Evolutionary conservation across 495 filamentous ascomycete genomes (phyloP), one percentile per base, ranked within the genome.

Genomic region (Pyronema domesticum): DNA sequence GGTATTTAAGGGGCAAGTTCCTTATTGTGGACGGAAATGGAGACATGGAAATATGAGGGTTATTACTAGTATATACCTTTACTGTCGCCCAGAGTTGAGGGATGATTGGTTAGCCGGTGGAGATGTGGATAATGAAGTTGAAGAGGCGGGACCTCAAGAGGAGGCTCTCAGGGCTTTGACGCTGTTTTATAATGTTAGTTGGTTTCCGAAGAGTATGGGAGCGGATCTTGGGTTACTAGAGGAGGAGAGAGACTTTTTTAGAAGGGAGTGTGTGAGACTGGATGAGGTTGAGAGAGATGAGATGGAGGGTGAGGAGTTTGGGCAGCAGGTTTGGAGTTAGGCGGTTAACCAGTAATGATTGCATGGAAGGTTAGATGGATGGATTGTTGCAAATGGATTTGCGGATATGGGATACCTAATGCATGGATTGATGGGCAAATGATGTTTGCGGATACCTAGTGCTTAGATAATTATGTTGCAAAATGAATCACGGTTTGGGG

Each of bases 1-100:
- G 65, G 77, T 98, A 0, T 95, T 95, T 79, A 98, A 98, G 68
- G 86, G 84, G 54, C 93, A 96, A 64, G 91, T 96, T 1, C 91
- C 91, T 11, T 98, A 93, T 71, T 96, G 91, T 67, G 89, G 91
- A 15, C 80, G 91, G 11, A 98, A 98, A 70, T 98, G 91, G 91
- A 80, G 91, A 14, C 91, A 98, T 72, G 79, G 80, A 53, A 95
- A 98, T 66, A 98, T 98, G 91, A 82, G 89, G 50, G 89, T 96
- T 59, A 98, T 98, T 65, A 98, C 91, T 0, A 89, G 87, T 15
- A 84, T 96, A 2, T 98, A 94, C 61, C 71, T 98, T 34, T 85
- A 94, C 69, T 94, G 88, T 65, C 75, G 85, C 2, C 89, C 89
- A 0, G 88, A 95, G 65, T 75, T 98, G 17, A 75, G 93, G 2